Conservation (phyloP, 1,284 basidiomycete genomes). For the Irpex sp. region DNA sequence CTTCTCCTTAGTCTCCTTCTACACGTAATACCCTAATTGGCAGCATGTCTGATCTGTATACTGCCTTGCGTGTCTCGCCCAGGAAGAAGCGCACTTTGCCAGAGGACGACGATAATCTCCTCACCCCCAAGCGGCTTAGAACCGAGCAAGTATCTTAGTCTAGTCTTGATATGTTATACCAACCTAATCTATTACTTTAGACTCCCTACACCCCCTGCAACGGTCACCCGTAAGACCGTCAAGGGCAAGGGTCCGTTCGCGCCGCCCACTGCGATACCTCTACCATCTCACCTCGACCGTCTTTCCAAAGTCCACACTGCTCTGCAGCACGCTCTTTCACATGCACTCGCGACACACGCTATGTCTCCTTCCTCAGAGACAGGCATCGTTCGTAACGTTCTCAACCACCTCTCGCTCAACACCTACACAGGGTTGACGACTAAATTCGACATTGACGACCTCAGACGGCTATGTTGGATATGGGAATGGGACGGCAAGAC, state of each 20-base stretch:
- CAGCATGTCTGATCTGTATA: constrained; percentile 57
- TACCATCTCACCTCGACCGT: constrained; percentile 57
- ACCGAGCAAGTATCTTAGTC: constrained; percentile 36
- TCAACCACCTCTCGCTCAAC: constrained; percentile 65
- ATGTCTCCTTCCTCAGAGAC: constrained; percentile 72
- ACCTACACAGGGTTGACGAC: constrained; percentile 63
- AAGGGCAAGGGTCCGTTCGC: constrained; percentile 16
- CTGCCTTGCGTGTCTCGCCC: constrained; percentile 55
- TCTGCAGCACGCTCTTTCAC: constrained; percentile 73
- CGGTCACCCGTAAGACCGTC: constrained; percentile 27
- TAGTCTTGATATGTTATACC: background rate
- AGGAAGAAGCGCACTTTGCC: constrained; percentile 53
- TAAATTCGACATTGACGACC: constrained; percentile 58
- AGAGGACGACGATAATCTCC: constrained; percentile 41
- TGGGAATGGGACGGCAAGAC: constrained; percentile 75
- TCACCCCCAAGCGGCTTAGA: constrained; percentile 66
- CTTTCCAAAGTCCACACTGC: constrained; percentile 58
- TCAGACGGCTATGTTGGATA: constrained; percentile 75
- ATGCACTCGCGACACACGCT: constrained; percentile 74
- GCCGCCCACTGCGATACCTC: constrained; percentile 22
- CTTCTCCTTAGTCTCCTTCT: constrained; percentile 4
- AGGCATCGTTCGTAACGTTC: constrained; percentile 68
- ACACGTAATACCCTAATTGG: constrained; percentile 8
- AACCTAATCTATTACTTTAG: constrained; percentile 26
- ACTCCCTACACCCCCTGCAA: constrained; percentile 51